Conservation (phyloP, 1,139 yeast species). For the Diutina siamensis region DNA sequence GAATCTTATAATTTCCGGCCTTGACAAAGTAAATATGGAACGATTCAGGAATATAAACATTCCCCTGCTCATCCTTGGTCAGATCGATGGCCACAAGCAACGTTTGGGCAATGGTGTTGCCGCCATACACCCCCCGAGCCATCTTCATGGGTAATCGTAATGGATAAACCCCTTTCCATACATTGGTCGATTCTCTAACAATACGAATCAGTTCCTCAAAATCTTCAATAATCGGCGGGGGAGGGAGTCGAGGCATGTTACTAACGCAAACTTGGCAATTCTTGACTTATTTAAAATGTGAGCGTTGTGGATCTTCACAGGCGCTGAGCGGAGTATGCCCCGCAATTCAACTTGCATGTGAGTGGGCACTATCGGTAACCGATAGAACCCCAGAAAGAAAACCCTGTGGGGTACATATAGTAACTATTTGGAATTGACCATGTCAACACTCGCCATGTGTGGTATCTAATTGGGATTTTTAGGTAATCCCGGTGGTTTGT, state of each 20-base stretch:
- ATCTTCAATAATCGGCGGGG: conserved; percentile 8
- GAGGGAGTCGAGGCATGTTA: not conserved
- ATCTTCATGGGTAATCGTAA: conserved; percentile 29
- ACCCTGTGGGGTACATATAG: too few species aligned
- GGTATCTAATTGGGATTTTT: too few species aligned
- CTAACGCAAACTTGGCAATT: too few species aligned
- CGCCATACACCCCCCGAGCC: conserved; percentile 73
- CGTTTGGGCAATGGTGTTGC: conserved; percentile 65
- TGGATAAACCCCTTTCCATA: conserved; percentile 27
- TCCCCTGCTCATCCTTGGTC: conserved; percentile 12
- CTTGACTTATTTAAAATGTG: too few species aligned
- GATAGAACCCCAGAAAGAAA: too few species aligned
- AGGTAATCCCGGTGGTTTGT: too few species aligned
- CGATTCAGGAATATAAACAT: conserved; percentile 21
- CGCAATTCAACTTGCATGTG: not conserved
- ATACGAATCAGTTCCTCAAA: conserved; percentile 32
- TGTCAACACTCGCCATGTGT: too few species aligned
- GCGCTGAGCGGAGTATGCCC: not conserved
- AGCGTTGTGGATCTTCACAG: not conserved
- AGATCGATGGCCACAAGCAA: conserved; percentile 49
- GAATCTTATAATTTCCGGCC: conserved; percentile 37
- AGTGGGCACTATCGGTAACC: too few species aligned
- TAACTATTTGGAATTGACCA: too few species aligned
- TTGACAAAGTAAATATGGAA: conserved; percentile 31
- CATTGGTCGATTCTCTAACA: conserved; percentile 18